Base-by-base conservation (phyloP, 2,329 filamentous ascomycete species). In the Immersiporthe knoxdaviesiana region DNA sequence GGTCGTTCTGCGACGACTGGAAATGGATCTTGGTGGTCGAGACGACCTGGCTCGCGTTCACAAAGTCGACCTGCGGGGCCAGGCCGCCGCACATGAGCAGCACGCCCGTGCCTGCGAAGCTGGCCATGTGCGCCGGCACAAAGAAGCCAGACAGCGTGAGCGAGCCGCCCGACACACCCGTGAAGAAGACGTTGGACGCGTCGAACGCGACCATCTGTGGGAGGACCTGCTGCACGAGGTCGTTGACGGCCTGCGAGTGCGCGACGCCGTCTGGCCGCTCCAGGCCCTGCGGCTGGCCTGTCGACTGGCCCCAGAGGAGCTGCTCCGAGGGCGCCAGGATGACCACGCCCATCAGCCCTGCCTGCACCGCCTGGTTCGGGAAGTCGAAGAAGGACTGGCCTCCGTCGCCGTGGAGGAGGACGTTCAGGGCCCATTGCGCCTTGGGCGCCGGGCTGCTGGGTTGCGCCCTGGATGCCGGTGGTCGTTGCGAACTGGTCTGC, bases 241-340 rank as follows among this genome's bases (percentile, higher is more conserved):
- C 83, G 70, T 83, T 82, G 58, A 88, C 85, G 37, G 85, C 85
- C 70, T 85, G 83, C 0, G 87, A 79, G 77, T 89, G 86, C 8
- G 80, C 84, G 0, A 82, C 85, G 70, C 87, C 87, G 74, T 88
- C 83, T 5, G 84, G 84, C 30, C 87, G 83, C 58, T 84, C 74
- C 30, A 87, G 81, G 1, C 85, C 85, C 2, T 77, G 72, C 69
- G 85, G 85, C 35, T 84, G 84, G 67, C 87, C 86, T 82, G 85
- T 86, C 79, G 84, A 84, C 62, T 86, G 85, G 67, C 87, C 87
- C 87, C 87, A 89, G 80, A 88, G 87, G 44, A 85, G 81, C 70
- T 85, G 62, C 44, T 70, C 68, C 58, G 70, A 56, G 7, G 87
- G 87, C 0, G 87, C 84, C 16, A 88, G 82, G 1, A 87, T 77